These are phyloP conservation scores for Ogataea naganishii DNA, from an alignment of 805 yeast species.

Conservation along the genomic window DNA sequence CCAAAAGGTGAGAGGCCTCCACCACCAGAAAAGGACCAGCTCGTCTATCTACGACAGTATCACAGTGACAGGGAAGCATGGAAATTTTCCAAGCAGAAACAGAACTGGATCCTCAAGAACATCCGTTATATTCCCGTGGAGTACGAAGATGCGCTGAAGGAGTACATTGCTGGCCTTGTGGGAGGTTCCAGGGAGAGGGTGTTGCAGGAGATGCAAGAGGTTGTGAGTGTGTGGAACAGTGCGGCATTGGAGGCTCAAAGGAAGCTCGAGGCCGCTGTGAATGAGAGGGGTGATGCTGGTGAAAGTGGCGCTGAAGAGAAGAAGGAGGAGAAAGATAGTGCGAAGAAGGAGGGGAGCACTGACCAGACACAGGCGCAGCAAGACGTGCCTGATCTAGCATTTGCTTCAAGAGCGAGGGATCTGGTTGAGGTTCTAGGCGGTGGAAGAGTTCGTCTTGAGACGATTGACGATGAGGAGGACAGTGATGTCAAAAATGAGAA, in stretches of 20 bases:
- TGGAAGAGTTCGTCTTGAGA: slow-evolving; percentile 25
- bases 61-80: slow-evolving; percentile 48
- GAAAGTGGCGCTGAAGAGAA: slow-evolving; percentile 13
- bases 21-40: slow-evolving; percentile 73
- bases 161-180: slow-evolving; percentile 52
- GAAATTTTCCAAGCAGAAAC: slow-evolving; percentile 84
- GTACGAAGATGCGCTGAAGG: slow-evolving; percentile 41
- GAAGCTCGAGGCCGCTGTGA: slow-evolving; percentile 28
- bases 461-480: slow-evolving; percentile 15
- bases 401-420: slow-evolving; percentile 32
- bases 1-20: slow-evolving; percentile 63
- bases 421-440: slow-evolving; percentile 27
- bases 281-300: slow-evolving; percentile 11
- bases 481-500: slow-evolving; percentile 7
- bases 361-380: slow-evolving; percentile 8
- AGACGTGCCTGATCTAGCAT: slow-evolving; percentile 24
- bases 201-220: slow-evolving; percentile 35
- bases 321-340: slow-evolving; percentile 7
- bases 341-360: slow-evolving; percentile 7
- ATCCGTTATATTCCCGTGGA: slow-evolving; percentile 40
- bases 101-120: slow-evolving; percentile 74
- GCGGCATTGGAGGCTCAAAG: slow-evolving; percentile 32
- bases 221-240: slow-evolving; percentile 50
- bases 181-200: slow-evolving; percentile 63
- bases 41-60: slow-evolving; percentile 54